Conservation (phyloP, 2,329 filamentous ascomycete genomes). For the Penicillium expansum region DNA sequence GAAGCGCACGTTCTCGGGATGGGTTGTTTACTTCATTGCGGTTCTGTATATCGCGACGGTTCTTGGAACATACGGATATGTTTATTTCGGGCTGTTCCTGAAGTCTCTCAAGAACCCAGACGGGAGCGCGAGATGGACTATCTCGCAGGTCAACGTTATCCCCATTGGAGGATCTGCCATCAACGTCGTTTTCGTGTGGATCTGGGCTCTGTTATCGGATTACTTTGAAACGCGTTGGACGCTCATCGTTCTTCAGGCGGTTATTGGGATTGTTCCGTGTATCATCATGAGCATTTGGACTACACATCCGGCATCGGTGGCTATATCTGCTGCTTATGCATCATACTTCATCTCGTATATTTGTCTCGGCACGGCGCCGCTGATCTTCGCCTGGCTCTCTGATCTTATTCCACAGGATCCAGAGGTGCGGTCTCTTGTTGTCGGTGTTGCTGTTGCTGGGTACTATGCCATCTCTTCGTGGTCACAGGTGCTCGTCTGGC, state of each 20-base stretch:
- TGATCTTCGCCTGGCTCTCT: slow-evolving; percentile 54
- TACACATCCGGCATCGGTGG: slow-evolving; percentile 41
- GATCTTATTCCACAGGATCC: slow-evolving; percentile 53
- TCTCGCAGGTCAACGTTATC: slow-evolving; percentile 49
- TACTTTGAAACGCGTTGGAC: slow-evolving; percentile 51
- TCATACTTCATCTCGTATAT: slow-evolving; percentile 53
- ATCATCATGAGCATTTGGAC: slow-evolving; percentile 58
- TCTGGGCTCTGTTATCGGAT: slow-evolving; percentile 55
- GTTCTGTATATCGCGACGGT: slow-evolving; percentile 48
- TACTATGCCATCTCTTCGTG: slow-evolving; percentile 54
- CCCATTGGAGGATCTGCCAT: slow-evolving; percentile 51
- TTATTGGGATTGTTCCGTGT: slow-evolving; percentile 49
- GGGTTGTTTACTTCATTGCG: slow-evolving; percentile 49
- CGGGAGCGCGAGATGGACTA: slow-evolving; percentile 44
- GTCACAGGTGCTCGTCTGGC: slow-evolving; percentile 55
- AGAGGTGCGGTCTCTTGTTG: slow-evolving; percentile 49
- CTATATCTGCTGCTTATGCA: slow-evolving; percentile 50
- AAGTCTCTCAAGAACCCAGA: slow-evolving; percentile 34
- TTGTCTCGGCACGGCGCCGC: slow-evolving; percentile 50
- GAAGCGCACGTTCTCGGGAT: slow-evolving; percentile 45
- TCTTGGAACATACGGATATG: slow-evolving; percentile 48
- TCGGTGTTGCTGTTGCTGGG: slow-evolving; percentile 50
- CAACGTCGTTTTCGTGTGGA: slow-evolving; percentile 53
- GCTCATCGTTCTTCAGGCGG: slow-evolving; percentile 49
- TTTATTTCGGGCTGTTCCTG: slow-evolving; percentile 25